A percentile compares a stretch with the other conserved stretches of the same genome.
Conservation (phyloP, 345 rosid genomes). For the Viola odorata region DNA sequence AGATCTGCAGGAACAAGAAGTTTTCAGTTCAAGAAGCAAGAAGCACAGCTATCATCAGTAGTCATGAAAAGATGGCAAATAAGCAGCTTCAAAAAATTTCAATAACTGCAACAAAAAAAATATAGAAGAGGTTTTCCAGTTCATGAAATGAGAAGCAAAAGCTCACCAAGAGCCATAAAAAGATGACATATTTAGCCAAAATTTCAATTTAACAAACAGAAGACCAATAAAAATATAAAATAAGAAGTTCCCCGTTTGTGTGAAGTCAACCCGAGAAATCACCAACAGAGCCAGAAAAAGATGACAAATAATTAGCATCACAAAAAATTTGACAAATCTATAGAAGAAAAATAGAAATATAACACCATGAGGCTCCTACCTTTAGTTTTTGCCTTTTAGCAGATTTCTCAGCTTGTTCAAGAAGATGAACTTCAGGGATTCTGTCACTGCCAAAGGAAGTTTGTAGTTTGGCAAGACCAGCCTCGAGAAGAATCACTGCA, state of each 20-base stretch:
- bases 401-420: conserved; percentile 76
- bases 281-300: background rate
- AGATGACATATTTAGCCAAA: background rate
- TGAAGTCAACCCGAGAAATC: too few species aligned
- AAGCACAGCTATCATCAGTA: background rate
- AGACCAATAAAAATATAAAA: background rate
- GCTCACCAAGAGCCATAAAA: background rate
- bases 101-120: background rate
- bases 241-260: background rate
- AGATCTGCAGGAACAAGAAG: conserved; percentile 42
- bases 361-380: conserved; percentile 31
- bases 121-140: background rate
- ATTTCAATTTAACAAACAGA: background rate
- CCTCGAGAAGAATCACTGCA: conserved; percentile 71
- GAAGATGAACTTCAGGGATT: conserved; percentile 75
- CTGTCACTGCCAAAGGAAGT: conserved; percentile 78
- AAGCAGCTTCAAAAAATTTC: background rate
- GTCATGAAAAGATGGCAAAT: too few species aligned
- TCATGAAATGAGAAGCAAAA: background rate
- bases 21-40: background rate
- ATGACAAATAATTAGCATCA: background rate
- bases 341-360: background rate
- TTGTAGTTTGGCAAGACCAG: conserved; percentile 91
- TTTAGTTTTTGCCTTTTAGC: conserved; percentile 87
- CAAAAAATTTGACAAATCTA: background rate